Evolutionary conservation across 2,329 filamentous ascomycete genomes (phyloP), one percentile per base, ranked within the genome.

Genomic region (Cytospora leucostoma): DNA sequence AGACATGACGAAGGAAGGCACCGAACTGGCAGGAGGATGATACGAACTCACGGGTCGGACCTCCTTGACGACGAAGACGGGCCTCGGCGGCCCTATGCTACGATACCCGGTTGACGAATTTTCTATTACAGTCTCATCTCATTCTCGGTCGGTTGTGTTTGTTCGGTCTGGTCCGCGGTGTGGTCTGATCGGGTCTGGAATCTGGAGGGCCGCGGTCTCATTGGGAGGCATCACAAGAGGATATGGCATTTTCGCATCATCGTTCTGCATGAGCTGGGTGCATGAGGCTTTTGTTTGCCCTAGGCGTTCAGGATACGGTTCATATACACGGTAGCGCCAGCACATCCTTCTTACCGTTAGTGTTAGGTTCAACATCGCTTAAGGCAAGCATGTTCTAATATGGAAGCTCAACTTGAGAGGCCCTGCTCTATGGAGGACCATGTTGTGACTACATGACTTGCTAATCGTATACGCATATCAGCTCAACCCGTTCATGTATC

Each of bases 311-410:
- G 57, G 56, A 62, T 55, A 56, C 44, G 21, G 27, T 47, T 61
- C 54, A 13, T 54, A 50, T 66, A 64, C 40, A 66, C 19, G 61
- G 61, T 56, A 61, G 58, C 58, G 61, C 62, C 61, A 57, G 58
- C 64, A 62, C 64, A 59, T 56, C 50, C 35, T 21, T 19, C 44
- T 6, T 44, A 3, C 52, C 32, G 47, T 60, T 40, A 37, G 27
- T 61, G 38, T 59, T 56, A 55, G 57, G 38, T 35, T 33, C 11
- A 38, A 49, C 37, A 50, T 35, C 33, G 52, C n/a, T 61, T 17
- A 21, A 50, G 49, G 32, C 40, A 56, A 47, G 54, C 32, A 53
- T 59, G n/a, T 33, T 40, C 38, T 61, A 56, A 55, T 56, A 61
- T n/a, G 19, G 54, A 55, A 33, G 32, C 50, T 40, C 38, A 37